Base-by-base conservation (phyloP, 495 filamentous ascomycete genomes). In the Aspergillus taichungensis region DNA sequence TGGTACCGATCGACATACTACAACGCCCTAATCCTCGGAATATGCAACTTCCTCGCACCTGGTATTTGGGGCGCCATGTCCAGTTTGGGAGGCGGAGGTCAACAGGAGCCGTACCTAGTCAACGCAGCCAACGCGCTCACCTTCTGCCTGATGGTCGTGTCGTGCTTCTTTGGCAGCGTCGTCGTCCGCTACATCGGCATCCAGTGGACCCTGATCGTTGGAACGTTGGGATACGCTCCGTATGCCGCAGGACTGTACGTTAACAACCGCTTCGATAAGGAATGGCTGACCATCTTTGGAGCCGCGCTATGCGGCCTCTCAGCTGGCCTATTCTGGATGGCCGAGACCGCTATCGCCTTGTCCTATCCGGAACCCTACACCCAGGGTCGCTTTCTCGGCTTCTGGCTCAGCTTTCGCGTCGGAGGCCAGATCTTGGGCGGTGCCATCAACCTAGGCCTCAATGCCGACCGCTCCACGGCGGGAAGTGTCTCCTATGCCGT, bases 41-140 rank as follows among this genome's bases (percentile, higher is more conserved):
- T 82, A 12, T 81, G 75, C 63, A 79, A 77, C 51, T 75, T 85
- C 49, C 64, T 75, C 0, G 79, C 78, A 0, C 82, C 82, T 0
- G 82, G 82, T 0, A 75, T 84, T 50, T 84, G 81, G 81, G 72
- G 71, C 24, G 82, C 81, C 9, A 84, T 84, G 77, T 84, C 84
- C 60, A 77, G 74, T 0, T 71, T 84, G 11, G 81, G 82, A 30
- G 82, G 80, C 12, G 82, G 82, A 33, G 81, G 81, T 5, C 68
- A 73, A 29, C 69, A 77, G 44, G 67, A 60, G n/a, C 82, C 82
- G 6, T 74, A 79, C 44, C 71, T 85, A 9, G 76, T 85, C 44
- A 83, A 84, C 53, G 71, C 73, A n/a, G 81, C 78, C n/a, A 84
- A 84, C 55, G 76, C 79, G 0, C 57, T 84, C 5, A 82, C 77